Evolutionary conservation across 768 basidiomycete species (phyloP).

Genomic region (Hemileccinum impolitum): DNA sequence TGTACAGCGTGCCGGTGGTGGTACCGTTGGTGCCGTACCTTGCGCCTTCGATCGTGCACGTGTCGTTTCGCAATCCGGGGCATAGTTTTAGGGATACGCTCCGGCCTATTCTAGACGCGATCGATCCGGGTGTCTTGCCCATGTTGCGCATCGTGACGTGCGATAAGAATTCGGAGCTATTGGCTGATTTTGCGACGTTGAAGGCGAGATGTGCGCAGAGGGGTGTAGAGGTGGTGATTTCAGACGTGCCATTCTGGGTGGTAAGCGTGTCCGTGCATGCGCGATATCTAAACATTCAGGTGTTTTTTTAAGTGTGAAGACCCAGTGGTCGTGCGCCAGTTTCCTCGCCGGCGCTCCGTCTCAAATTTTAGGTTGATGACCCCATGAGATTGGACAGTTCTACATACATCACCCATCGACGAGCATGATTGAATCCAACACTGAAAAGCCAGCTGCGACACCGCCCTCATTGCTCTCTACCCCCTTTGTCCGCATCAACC

Average conservation of each 20-base stretch:
- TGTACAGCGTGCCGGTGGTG: slow-evolving; percentile 34
- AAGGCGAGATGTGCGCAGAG: slow-evolving; percentile 28
- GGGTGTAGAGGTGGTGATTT: slow-evolving; percentile 27
- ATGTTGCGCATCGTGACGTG: slow-evolving; percentile 37
- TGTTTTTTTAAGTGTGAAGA: slow-evolving; percentile 33
- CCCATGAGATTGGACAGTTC: no score
- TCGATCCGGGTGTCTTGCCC: slow-evolving; percentile 28
- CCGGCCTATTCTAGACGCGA: slow-evolving; percentile 27
- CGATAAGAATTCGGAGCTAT: slow-evolving; percentile 20
- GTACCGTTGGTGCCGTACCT: slow-evolving; percentile 31
- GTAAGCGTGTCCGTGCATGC: slow-evolving; percentile 26
- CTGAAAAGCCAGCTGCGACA: slow-evolving; percentile 57
- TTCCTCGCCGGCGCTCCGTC: slow-evolving; percentile 36
- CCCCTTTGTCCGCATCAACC: neutral
- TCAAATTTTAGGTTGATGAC: slow-evolving; percentile 37
- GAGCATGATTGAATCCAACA: slow-evolving; percentile 66
- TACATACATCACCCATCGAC: slow-evolving; percentile 38
- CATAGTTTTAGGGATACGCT: slow-evolving; percentile 14
- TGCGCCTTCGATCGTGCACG: slow-evolving; percentile 38
- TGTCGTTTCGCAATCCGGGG: slow-evolving; percentile 34
- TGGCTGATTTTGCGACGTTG: slow-evolving; percentile 25
- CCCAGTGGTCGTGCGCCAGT: slow-evolving; percentile 29
- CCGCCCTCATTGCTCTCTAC: slow-evolving; percentile 59
- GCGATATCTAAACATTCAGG: neutral
- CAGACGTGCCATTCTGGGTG: slow-evolving; percentile 31